Conservation (phyloP, 2,329 filamentous ascomycete species). For the Venturia oleaginea region DNA sequence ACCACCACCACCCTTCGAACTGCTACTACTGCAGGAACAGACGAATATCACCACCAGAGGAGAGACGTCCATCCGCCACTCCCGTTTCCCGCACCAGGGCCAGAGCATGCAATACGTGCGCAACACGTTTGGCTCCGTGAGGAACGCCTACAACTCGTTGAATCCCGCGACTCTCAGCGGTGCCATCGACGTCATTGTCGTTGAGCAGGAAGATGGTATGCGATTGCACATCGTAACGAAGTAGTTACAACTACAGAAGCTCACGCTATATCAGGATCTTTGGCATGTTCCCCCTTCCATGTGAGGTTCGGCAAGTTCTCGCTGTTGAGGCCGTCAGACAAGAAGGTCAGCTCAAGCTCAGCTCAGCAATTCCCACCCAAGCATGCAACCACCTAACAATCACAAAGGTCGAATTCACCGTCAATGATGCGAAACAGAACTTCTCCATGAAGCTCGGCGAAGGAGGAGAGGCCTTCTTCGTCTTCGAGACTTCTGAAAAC, state of each 20-base stretch:
- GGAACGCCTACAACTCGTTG: constrained; percentile 98
- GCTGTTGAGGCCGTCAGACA: constrained; percentile 85
- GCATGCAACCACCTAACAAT: neutral
- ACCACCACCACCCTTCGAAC: neutral
- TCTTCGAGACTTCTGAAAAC: constrained; percentile 87
- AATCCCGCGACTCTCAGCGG: constrained; percentile 95
- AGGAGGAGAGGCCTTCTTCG: constrained; percentile 95
- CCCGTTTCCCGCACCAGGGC: constrained; percentile 13
- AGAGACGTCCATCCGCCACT: neutral
- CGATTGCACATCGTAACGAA: neutral
- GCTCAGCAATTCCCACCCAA: neutral
- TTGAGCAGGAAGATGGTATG: constrained; percentile 86
- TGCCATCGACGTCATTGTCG: constrained; percentile 97
- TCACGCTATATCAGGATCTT: constrained; percentile 36
- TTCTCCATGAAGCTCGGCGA: constrained; percentile 98
- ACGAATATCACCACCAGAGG: neutral
- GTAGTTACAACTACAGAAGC: neutral
- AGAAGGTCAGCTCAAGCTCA: constrained; percentile 70
- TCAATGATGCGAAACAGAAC: constrained; percentile 85
- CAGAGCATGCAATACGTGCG: constrained; percentile 87
- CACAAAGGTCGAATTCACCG: constrained; percentile 74
- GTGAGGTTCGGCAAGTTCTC: constrained; percentile 99
- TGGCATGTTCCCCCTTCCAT: constrained; percentile 94
- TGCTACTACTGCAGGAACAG: neutral
- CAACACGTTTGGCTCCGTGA: constrained; percentile 89